phyloP scores from a whole-genome alignment of 2,329 filamentous ascomycete species.

The Dothidotthia symphoricarpi region DNA sequence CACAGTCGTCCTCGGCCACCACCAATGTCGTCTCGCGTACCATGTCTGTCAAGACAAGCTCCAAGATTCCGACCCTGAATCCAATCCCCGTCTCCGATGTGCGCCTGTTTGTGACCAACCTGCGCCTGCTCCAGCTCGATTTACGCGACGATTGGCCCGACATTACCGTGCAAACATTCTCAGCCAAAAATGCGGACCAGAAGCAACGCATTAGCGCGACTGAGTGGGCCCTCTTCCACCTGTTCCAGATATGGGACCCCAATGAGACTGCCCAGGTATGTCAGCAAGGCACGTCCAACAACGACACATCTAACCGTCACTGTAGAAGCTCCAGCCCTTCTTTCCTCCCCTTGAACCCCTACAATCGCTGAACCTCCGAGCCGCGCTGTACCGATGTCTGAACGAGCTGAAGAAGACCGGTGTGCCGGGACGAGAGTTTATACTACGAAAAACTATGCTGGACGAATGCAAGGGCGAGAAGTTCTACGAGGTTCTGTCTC shows the following conservation, averaged over 20 bases:
- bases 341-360: conserved; percentile 88
- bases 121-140: conserved; percentile 80
- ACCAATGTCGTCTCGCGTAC: conserved; percentile 25
- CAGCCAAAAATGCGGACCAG: conserved; percentile 68
- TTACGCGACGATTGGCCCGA: conserved; percentile 74
- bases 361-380: conserved; percentile 86
- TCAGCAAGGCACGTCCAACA: neutral
- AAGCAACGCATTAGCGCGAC: conserved; percentile 78
- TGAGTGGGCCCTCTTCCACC: conserved; percentile 87
- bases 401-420: conserved; percentile 88
- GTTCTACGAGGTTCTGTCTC: conserved; percentile 79
- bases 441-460: conserved; percentile 90
- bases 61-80: conserved; percentile 21
- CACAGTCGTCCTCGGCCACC: conserved; percentile 22
- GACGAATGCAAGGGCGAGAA: conserved; percentile 94
- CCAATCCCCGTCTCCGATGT: conserved; percentile 28
- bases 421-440: conserved; percentile 71
- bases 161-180: conserved; percentile 69
- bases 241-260: conserved; percentile 81
- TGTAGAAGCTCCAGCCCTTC: conserved; percentile 80
- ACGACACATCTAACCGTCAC: conserved; percentile 1
- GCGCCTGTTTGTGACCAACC: conserved; percentile 72
- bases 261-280: conserved; percentile 69
- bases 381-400: conserved; percentile 75
- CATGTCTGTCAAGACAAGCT: conserved; percentile 35